Evolutionary conservation across 148 eudicot genomes (phyloP).

Genomic region (Cornus controversa): DNA sequence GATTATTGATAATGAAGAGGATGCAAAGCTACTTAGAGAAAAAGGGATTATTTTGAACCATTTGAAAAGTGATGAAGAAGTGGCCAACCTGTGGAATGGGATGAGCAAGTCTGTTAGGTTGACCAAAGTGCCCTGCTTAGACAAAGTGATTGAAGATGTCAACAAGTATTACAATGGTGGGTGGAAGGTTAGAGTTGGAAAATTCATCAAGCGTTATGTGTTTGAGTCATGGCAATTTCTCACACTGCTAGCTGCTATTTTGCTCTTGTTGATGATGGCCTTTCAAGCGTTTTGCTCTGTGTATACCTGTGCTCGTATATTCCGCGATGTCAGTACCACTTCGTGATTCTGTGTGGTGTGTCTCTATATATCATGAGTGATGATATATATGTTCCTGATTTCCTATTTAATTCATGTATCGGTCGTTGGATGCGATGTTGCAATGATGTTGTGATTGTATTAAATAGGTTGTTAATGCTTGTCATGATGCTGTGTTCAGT

Average conservation of each 20-base stretch:
- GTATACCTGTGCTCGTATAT: slow-evolving; percentile 15
- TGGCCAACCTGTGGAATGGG: slow-evolving; percentile 57
- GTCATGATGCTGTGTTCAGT: neutral
- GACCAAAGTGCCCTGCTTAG: slow-evolving; percentile 49
- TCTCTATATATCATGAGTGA: too few relatives aligned
- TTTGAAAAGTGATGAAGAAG: slow-evolving; percentile 55
- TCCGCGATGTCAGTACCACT: neutral
- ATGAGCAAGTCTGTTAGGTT: slow-evolving; percentile 55
- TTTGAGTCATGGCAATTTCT: slow-evolving; percentile 44
- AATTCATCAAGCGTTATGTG: slow-evolving; percentile 29
- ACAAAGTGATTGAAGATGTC: slow-evolving; percentile 53
- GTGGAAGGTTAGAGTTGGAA: slow-evolving; percentile 40
- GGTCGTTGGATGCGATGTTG: too few relatives aligned
- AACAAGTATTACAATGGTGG: slow-evolving; percentile 42
- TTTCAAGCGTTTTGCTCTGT: slow-evolving; percentile 35
- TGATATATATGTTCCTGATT: too few relatives aligned
- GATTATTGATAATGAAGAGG: slow-evolving; percentile 55
- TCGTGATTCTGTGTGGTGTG: too few relatives aligned
- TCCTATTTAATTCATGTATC: too few relatives aligned
- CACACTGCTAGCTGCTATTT: slow-evolving; percentile 26
- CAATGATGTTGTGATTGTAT: neutral
- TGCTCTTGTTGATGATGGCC: slow-evolving; percentile 29
- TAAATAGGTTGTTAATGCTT: neutral
- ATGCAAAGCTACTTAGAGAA: slow-evolving; percentile 49
- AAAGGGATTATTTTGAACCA: slow-evolving; percentile 46